Base-by-base conservation (phyloP, 2,329 filamentous ascomycete genomes). In the Aspergillus sp. region DNA sequence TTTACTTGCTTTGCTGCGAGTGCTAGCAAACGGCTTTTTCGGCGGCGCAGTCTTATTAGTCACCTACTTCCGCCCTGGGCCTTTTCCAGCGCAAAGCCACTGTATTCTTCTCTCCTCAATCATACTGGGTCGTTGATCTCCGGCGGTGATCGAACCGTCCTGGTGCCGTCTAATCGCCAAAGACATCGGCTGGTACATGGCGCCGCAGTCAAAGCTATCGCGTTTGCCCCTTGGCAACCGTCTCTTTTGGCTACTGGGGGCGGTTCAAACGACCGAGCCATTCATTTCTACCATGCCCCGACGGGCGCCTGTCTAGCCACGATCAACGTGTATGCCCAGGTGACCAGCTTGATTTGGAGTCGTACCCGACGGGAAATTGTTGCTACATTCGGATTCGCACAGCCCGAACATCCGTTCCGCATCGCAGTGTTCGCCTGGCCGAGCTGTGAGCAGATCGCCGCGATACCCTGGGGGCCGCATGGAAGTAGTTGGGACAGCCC, bases 391-490 rank as follows among this genome's bases (percentile, higher is more conserved):
- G 94, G 95, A 4, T 98, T 96, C 71, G 87, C 93, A 3, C 89
- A 96, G 67, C 92, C 94, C 1, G 91, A 96, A 44, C 95, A 99
- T 71, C 87, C 90, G 0, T 91, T 90, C 68, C 88, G 95, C 19
- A 91, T 99, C 65, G 95, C 92, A 1, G 89, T 98, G 8, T 99
- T 97, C 76, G 89, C 90, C 49, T 98, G 95, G 95, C 95, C 95
- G 0, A 89, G 90, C 58, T 98, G 95, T 76, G 86, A 87, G 65
- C 91, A 95, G 72, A 85, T 97, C 1, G 90, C 91, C 10, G 88
- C 90, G 15, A 90, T 98, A 59, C 90, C 92, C 0, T 98, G 87
- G 94, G 88, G 87, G 53, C 86, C 88, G 36, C 88, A 70, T 57
- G 70, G 70, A 19, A 70, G 66, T 50, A 70, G 66, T 30, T 73